Evolutionary conservation across 2,329 filamentous ascomycete genomes (phyloP), one percentile per base, ranked within the genome.

Genomic region (Exutisphaerella laricina): DNA sequence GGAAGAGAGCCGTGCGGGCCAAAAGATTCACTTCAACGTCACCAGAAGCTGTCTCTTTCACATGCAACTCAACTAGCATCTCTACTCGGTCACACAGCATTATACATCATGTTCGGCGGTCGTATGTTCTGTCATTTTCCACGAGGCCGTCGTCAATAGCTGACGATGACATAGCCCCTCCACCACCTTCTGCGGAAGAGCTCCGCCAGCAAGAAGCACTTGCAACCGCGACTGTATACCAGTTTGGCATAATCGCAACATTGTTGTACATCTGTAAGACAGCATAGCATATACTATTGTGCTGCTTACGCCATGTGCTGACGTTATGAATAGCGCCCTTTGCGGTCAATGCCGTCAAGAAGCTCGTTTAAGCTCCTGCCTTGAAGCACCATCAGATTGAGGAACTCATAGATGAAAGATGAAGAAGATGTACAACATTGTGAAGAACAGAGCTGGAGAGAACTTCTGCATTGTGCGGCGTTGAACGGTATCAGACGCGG

Each of bases 211-310:
- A 81, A 64, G 84, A 89, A 72, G 71, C 72, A 47, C 77, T 83
- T 63, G 84, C 85, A 38, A 71, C 70, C 58, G 72, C 74, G 55
- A 84, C 81, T 38, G 71, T 90, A 54, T 80, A 84, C 69, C 75
- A 73, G 58, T 83, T 83, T 49, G 62, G 82, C 42, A 74, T 78
- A 28, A 79, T 79, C 12, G 81, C 80, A 50, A 71, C 82, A 28
- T 66, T 85, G 37, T 74, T 92, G 36, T 90, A 90, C 63, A 69
- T 92, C 48, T 87, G 86, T 92, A 79, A 44, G 84, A 2, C 2
- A 7, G 4, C 14, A 22, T 20, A 4, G 1, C 6, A 23, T 14
- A 9, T 4, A 17, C 10, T 20, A 6, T 6, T 12, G 14, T 18
- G 12, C 3, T 5, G 3, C 18, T 21, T 39, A 48, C 28, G 49